Base-by-base conservation (phyloP, 306 rosid species). In the Gleditsia sinensis region DNA sequence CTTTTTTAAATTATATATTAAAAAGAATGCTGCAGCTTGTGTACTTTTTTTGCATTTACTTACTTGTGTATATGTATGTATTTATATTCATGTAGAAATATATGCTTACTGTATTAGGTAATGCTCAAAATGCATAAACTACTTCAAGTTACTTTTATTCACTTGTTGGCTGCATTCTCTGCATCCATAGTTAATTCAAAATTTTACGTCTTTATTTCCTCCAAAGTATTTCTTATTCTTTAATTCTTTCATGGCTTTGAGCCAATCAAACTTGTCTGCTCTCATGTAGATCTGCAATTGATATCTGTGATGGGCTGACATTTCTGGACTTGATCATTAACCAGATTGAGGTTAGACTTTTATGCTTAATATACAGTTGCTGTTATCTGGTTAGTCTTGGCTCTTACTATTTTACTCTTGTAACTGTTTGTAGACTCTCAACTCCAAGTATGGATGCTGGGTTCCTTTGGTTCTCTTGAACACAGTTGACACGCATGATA, bases 381-480 rank as follows among this genome's bases (percentile, higher is more conserved):
- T 43, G 11, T 46, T 68, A 27, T 28, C 21, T 75, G 6, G 21
- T 20, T 56, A 9, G 67, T 57, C 63, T 48, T 64, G 50, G 27
- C 56, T 55, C 67, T 81, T 24, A 69, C 34, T 71, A 20, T 64
- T 37, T 50, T 39, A 34, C 61, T 59, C 3, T 69, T 80, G 74
- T 1, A 20, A 61, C 79, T 81, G 6, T 55, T 54, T 84, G 72
- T 68, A 91, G 97, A 71, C 76, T 53, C 86, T 89, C 54, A 80
- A 86, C 71, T 73, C 82, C 58, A 81, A 84, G 82, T 91, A 82
- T 65, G 84, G 86, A 45, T 81, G 86, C 85, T 83, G 57, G 14
- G 83, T 89, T 77, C 97, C 95, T 14, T 68, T 91, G 84, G 62
- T 87, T 69, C 81, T 89, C 74, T 63, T 87, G 69, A 75, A 87